phyloP scores from a whole-genome alignment of 2,329 filamentous ascomycete genomes.

The Colletotrichum tamarilloi region DNA sequence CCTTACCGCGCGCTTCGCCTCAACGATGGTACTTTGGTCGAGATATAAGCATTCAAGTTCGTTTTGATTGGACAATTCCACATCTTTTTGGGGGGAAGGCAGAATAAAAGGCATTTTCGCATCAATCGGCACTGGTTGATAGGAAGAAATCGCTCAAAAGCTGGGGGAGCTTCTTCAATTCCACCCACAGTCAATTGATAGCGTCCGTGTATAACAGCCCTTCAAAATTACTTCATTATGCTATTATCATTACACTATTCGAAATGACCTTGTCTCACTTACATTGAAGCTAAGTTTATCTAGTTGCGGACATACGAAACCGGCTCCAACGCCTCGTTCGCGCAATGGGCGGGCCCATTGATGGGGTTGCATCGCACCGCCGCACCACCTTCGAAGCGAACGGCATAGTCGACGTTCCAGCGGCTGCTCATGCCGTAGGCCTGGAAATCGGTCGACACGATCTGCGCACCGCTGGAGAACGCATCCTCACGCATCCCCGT shows the following conservation, averaged over 20 bases:
- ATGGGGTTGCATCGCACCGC: constrained; percentile 48
- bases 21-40: background rate
- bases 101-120: background rate
- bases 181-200: background rate
- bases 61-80: background rate
- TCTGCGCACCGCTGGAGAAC: constrained; percentile 58
- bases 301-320: constrained; percentile 37
- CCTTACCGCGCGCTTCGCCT: background rate
- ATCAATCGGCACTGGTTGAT: background rate
- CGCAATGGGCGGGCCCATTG: constrained; percentile 36
- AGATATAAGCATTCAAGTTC: background rate
- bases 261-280: background rate
- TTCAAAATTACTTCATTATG: background rate
- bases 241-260: background rate
- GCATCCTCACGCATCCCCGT: constrained; percentile 54
- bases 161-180: background rate
- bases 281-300: background rate
- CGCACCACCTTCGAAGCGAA: constrained; percentile 37
- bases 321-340: constrained; percentile 38
- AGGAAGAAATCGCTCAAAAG: background rate
- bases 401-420: constrained; percentile 59
- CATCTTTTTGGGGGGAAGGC: background rate
- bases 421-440: constrained; percentile 57
- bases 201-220: background rate
- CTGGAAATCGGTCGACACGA: constrained; percentile 62